Percentiles rank a stretch among this genome's conserved stretches.
These are phyloP conservation scores for Auxenochlorella protothecoides DNA, from an alignment of 139 green algal genomes.

Conservation along the genomic window DNA sequence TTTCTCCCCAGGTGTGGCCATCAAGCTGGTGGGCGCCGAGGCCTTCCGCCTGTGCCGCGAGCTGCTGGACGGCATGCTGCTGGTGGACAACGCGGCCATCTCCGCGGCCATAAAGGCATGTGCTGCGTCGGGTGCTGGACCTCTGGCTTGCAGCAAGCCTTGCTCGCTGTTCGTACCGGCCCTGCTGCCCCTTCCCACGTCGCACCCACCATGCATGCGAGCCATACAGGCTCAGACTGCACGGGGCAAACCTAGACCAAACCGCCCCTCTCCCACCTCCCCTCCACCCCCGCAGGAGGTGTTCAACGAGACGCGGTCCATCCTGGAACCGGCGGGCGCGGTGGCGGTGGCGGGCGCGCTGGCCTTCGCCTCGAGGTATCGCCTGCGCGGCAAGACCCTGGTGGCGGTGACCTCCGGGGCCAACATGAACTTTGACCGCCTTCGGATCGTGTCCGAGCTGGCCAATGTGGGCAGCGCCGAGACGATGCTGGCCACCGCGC, in stretches of 20 bases:
- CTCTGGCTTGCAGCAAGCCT: not conserved
- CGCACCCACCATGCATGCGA: too few species aligned
- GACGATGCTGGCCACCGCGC: constrained; percentile 72
- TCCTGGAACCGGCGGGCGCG: constrained; percentile 88
- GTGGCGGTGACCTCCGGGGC: constrained; percentile 50
- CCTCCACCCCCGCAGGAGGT: constrained; percentile 39
- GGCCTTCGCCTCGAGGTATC: constrained; percentile 60
- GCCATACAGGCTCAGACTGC: too few species aligned
- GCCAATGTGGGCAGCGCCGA: constrained; percentile 75
- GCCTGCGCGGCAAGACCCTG: constrained; percentile 44
- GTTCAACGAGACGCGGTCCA: constrained; percentile 76
- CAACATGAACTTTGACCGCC: constrained; percentile 93
- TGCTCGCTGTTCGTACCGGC: too few species aligned
- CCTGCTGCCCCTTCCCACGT: too few species aligned
- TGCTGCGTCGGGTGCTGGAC: not conserved
- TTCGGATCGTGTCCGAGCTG: constrained; percentile 85
- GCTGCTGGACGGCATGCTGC: constrained; percentile 82
- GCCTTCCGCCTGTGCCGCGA: constrained; percentile 83
- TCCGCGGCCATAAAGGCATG: constrained; percentile 76
- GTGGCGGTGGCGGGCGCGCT: constrained; percentile 83
- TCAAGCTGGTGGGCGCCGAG: constrained; percentile 63
- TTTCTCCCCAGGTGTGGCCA: constrained; percentile 6
- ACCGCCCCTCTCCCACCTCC: not conserved
- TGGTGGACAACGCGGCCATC: constrained; percentile 79
- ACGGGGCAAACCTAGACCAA: too few species aligned